phyloP scores from a whole-genome alignment of 495 filamentous ascomycete species.

The Xylaria scruposa region DNA sequence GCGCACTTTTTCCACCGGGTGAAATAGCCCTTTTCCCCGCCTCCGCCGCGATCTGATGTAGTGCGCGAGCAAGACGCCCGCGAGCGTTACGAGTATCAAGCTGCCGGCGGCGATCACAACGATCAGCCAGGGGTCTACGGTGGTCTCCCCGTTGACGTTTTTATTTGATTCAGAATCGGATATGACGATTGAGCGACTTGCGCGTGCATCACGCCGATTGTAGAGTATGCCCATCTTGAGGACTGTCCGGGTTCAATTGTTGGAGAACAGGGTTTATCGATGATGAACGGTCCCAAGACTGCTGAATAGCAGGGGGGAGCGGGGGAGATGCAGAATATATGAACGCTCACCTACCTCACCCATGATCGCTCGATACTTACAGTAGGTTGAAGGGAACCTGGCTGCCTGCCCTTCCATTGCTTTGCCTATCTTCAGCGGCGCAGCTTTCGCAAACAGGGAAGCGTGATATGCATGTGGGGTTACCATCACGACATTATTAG shows the following conservation, averaged over 20 bases:
- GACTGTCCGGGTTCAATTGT: conserved; percentile 2
- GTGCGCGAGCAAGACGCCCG: conserved; percentile 36
- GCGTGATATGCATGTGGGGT: conserved; percentile 5
- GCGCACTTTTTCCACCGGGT: conserved; percentile 31
- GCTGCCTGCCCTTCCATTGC: conserved; percentile 21
- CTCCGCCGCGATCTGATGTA: conserved; percentile 36
- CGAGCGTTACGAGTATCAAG: conserved; percentile 33
- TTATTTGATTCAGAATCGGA: background rate
- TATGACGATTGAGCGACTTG: background rate
- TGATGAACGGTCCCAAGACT: background rate
- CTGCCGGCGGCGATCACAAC: conserved; percentile 38
- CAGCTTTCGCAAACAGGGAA: conserved; percentile 9
- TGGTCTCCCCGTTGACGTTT: background rate
- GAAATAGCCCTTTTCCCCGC: conserved; percentile 17
- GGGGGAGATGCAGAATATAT: conserved; percentile 7
- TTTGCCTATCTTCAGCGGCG: background rate
- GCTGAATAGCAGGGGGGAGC: background rate
- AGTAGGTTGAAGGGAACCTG: background rate
- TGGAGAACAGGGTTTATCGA: background rate
- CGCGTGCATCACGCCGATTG: background rate
- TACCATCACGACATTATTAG: conserved; percentile 2
- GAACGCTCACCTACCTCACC: background rate
- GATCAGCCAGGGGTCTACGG: conserved; percentile 43
- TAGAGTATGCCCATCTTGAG: conserved; percentile 20
- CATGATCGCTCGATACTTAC: background rate